Conservation (phyloP, 495 filamentous ascomycete genomes). For the Penicillium odoratum region DNA sequence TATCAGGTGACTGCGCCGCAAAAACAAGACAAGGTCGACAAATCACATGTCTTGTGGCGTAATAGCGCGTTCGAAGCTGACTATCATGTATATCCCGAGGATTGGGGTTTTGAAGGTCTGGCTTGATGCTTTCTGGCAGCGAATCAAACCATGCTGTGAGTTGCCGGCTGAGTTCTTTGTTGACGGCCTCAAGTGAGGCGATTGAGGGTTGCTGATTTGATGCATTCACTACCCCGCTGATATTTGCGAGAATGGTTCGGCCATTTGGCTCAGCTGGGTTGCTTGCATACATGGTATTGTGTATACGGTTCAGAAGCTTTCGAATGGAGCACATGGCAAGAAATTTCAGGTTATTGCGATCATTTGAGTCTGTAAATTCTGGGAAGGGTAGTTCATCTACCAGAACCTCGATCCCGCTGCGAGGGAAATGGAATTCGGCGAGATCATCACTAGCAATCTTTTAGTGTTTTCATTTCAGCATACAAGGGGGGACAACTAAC, state of each 20-base stretch:
- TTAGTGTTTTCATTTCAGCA: not conserved
- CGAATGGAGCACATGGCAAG: conserved; percentile 27
- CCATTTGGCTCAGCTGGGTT: conserved; percentile 8
- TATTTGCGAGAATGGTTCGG: not conserved
- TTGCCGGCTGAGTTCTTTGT: conserved; percentile 19
- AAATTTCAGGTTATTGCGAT: conserved; percentile 12
- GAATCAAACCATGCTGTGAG: conserved; percentile 17
- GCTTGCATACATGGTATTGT: conserved; percentile 18
- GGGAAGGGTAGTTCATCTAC: conserved; percentile 17
- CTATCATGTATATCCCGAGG: conserved; percentile 14
- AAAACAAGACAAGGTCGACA: conserved; percentile 19
- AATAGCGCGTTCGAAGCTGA: conserved; percentile 20
- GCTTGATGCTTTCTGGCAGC: conserved; percentile 14
- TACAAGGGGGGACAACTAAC: not conserved
- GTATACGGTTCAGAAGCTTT: conserved; percentile 21
- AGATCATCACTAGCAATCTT: conserved; percentile 15
- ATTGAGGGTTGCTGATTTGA: conserved; percentile 10
- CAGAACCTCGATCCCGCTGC: conserved; percentile 19
- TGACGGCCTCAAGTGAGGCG: conserved; percentile 16
- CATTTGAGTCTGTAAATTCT: conserved; percentile 10
- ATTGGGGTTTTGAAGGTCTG: conserved; percentile 11
- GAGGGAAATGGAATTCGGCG: conserved; percentile 23
- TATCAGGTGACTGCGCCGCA: conserved; percentile 11
- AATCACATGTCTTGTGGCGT: conserved; percentile 22
- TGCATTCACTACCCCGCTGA: not conserved